Conservation (phyloP, 495 filamentous ascomycete species). For the Thozetella sp. region DNA sequence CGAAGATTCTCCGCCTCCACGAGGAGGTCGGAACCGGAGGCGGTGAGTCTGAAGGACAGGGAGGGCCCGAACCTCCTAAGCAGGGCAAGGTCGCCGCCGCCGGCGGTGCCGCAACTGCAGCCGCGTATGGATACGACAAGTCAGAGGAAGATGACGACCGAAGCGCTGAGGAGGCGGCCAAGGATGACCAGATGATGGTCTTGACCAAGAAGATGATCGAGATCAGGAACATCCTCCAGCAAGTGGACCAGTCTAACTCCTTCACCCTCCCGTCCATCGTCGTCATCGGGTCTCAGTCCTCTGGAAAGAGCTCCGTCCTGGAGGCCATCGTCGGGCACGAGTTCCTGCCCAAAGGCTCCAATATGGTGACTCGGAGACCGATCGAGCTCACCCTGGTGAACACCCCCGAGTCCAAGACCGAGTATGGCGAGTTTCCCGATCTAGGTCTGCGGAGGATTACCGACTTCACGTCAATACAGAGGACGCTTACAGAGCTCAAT, state of each 20-base stretch:
- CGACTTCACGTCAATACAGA: constrained; percentile 91
- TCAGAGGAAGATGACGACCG: constrained; percentile 71
- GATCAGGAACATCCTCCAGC: constrained; percentile 86
- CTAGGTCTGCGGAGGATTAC: constrained; percentile 88
- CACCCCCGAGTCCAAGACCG: constrained; percentile 83
- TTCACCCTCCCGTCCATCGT: constrained; percentile 94
- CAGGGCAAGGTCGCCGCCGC: constrained; percentile 62
- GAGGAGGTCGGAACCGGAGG: constrained; percentile 45
- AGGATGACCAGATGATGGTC: constrained; percentile 99
- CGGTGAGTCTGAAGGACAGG: constrained; percentile 39
- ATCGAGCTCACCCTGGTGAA: constrained; percentile 98
- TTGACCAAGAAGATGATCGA: constrained; percentile 99
- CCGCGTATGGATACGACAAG: constrained; percentile 77
- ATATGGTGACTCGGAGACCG: constrained; percentile 96
- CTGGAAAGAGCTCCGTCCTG: constrained; percentile 95
- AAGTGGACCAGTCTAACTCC: constrained; percentile 85
- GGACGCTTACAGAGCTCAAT: constrained; percentile 93
- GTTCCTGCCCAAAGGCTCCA: constrained; percentile 94
- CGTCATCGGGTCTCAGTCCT: constrained; percentile 97
- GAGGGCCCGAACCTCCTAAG: constrained; percentile 53
- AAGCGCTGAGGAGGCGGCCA: constrained; percentile 60
- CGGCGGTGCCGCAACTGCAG: constrained; percentile 62
- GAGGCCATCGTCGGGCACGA: constrained; percentile 98
- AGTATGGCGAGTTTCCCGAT: constrained; percentile 96
- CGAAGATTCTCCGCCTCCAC: constrained; percentile 66